phyloP scores from a whole-genome alignment of 768 basidiomycete genomes.

The Trametes cinnabarina region DNA sequence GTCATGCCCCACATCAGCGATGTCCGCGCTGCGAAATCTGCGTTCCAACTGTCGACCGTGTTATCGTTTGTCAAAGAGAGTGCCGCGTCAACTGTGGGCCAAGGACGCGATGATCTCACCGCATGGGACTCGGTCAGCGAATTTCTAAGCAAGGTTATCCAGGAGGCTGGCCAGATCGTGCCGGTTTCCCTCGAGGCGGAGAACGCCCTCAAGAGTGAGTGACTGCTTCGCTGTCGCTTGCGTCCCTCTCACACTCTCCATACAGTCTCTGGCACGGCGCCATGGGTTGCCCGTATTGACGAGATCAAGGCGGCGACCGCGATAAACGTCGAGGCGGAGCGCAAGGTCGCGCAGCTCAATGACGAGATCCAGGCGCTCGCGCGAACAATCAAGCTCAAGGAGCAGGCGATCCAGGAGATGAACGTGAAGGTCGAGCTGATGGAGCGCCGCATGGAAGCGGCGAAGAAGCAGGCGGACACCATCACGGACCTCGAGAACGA shows the following conservation, averaged over 20 bases:
- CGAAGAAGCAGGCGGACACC: constrained; percentile 85
- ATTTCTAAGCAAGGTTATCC: constrained; percentile 65
- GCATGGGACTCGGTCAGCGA: constrained; percentile 78
- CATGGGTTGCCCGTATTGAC: constrained; percentile 81
- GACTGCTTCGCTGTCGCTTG: background rate
- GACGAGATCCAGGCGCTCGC: constrained; percentile 89
- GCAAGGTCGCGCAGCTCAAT: constrained; percentile 77
- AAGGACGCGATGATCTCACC: constrained; percentile 59
- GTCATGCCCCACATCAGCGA: constrained; percentile 86
- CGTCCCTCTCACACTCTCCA: background rate
- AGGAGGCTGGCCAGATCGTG: constrained; percentile 68
- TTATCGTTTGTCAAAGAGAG: constrained; percentile 72
- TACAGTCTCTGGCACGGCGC: constrained; percentile 69
- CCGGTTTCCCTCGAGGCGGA: constrained; percentile 73
- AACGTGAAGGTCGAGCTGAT: constrained; percentile 92
- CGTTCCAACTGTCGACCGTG: constrained; percentile 74
- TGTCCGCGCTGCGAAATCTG: constrained; percentile 68
- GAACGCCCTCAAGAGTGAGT: constrained; percentile 75
- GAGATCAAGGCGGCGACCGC: constrained; percentile 82
- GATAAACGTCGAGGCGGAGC: constrained; percentile 89
- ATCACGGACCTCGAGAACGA: constrained; percentile 81
- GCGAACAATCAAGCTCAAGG: constrained; percentile 81
- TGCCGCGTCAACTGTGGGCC: constrained; percentile 66
- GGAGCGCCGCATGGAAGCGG: constrained; percentile 88
- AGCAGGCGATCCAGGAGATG: constrained; percentile 86